Percentiles rank a stretch among this genome's conserved stretches.
Evolutionary conservation across 1,284 basidiomycete species (phyloP).

Genomic region (Leccinum subrobustum): DNA sequence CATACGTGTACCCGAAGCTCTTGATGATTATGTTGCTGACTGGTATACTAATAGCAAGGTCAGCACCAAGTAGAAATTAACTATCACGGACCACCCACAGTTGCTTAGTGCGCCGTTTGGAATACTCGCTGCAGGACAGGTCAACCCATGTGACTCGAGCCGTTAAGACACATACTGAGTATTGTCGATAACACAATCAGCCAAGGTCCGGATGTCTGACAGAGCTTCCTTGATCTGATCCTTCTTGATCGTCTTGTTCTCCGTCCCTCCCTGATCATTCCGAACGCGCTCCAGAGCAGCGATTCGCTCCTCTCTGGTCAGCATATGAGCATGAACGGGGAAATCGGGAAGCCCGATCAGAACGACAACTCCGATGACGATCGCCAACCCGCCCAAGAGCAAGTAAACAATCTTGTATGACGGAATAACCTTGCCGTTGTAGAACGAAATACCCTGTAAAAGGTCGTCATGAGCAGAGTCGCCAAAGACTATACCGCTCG

Average conservation of each 20-base stretch:
- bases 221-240: slow-evolving; percentile 61
- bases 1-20: slow-evolving; percentile 65
- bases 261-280: slow-evolving; percentile 63
- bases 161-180: slow-evolving; percentile 39
- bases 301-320: slow-evolving; percentile 60
- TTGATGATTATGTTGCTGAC: slow-evolving; percentile 64
- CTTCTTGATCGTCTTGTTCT: slow-evolving; percentile 60
- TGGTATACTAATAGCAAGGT: slow-evolving; percentile 22
- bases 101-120: slow-evolving; percentile 67
- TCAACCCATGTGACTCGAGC: slow-evolving; percentile 9
- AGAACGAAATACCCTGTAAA: slow-evolving; percentile 55
- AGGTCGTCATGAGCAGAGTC: neutral
- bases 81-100: slow-evolving; percentile 39
- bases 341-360: slow-evolving; percentile 67
- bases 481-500: neutral
- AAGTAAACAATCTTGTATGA: slow-evolving; percentile 66
- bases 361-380: slow-evolving; percentile 55
- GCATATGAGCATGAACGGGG: slow-evolving; percentile 56
- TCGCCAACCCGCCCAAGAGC: slow-evolving; percentile 59
- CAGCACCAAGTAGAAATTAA: neutral
- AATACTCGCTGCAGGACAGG: slow-evolving; percentile 46
- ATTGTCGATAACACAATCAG: slow-evolving; percentile 59
- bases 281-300: slow-evolving; percentile 68
- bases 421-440: slow-evolving; percentile 44
- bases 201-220: slow-evolving; percentile 64